These are phyloP conservation scores for Santalum album DNA, from an alignment of 164 flowering plant genomes.

Conservation along the genomic window DNA sequence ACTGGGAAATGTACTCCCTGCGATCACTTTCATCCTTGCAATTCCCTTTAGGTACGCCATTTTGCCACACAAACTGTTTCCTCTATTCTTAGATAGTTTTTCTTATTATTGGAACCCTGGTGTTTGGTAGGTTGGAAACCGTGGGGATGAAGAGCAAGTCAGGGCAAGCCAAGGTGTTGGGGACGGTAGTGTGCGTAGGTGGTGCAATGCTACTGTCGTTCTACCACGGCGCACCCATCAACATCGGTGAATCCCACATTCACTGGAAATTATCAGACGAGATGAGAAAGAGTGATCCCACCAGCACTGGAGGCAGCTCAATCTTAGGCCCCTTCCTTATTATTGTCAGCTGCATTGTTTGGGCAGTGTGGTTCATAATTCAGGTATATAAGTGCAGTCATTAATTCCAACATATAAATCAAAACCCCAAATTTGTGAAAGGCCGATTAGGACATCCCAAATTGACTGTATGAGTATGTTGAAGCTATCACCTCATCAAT, in stretches of 20 bases:
- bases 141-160: constrained; percentile 35
- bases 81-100: background rate
- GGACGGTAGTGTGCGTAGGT: constrained; percentile 68
- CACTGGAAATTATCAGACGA: constrained; percentile 54
- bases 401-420: no score
- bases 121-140: constrained; percentile 46
- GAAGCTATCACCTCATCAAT: no score
- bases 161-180: constrained; percentile 64
- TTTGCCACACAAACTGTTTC: no score
- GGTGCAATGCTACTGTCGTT: constrained; percentile 89
- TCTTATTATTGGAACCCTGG: background rate
- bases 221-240: constrained; percentile 52
- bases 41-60: constrained; percentile 26
- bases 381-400: constrained; percentile 63
- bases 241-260: constrained; percentile 40
- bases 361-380: constrained; percentile 67
- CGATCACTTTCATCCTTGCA: constrained; percentile 52
- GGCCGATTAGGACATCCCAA: no score
- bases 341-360: constrained; percentile 39
- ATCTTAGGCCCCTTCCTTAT: constrained; percentile 52
- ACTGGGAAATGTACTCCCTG: constrained; percentile 37
- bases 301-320: constrained; percentile 9
- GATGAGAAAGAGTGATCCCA: constrained; percentile 8
- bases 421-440: no score
- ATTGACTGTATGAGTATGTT: no score